Conservation (phyloP, 257 asterid species). For the Jasminum sambac region DNA sequence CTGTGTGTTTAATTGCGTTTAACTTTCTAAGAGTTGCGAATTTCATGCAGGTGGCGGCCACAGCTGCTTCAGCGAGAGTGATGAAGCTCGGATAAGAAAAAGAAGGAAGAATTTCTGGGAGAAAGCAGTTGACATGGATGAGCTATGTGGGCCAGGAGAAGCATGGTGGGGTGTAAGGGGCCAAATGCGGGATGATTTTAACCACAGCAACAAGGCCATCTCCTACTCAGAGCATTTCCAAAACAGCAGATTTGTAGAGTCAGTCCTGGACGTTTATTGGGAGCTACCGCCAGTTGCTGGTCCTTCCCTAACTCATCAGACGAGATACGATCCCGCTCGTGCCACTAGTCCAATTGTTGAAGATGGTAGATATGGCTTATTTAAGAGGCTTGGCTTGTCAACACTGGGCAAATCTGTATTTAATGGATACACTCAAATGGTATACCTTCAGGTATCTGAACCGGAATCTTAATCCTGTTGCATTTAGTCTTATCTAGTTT, state of each 20-base stretch:
- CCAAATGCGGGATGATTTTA: conserved; percentile 83
- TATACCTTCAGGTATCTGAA: conserved; percentile 77
- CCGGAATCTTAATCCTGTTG: conserved; percentile 37
- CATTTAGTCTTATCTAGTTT: not conserved
- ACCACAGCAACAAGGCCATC: conserved; percentile 83
- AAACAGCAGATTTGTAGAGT: conserved; percentile 88
- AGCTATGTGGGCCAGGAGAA: conserved; percentile 92
- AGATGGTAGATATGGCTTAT: conserved; percentile 81
- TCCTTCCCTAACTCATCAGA: conserved; percentile 94
- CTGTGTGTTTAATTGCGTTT: not conserved
- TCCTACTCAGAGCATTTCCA: conserved; percentile 61
- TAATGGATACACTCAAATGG: conserved; percentile 99
- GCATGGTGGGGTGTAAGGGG: conserved; percentile 99
- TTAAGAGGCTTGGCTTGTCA: conserved; percentile 68
- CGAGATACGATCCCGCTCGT: conserved; percentile 96
- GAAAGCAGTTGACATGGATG: conserved; percentile 73
- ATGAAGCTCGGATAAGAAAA: conserved; percentile 81
- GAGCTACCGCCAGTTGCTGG: conserved; percentile 98
- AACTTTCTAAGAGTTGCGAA: not conserved
- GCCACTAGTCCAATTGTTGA: conserved; percentile 69
- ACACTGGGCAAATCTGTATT: conserved; percentile 70
- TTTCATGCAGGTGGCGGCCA: conserved; percentile 84
- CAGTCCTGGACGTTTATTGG: conserved; percentile 86
- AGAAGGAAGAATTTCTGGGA: conserved; percentile 89
- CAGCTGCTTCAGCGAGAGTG: conserved; percentile 89